These are phyloP conservation scores for Circinella minor DNA, from an alignment of 371 early-diverging fungal species.

Conservation along the genomic window DNA sequence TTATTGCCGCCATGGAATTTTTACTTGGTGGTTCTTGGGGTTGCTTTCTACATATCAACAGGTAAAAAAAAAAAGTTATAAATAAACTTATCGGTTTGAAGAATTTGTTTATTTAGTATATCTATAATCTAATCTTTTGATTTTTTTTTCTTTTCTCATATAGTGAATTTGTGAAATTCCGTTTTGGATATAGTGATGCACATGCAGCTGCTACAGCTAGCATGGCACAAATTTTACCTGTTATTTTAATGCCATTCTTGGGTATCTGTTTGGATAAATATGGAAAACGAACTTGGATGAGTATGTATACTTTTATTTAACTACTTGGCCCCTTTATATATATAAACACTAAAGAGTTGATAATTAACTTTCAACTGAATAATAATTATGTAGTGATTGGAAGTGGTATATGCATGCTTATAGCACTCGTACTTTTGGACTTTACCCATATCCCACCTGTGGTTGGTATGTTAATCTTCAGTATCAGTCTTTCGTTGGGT, in stretches of 20 bases:
- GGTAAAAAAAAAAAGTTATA: constrained; percentile 26
- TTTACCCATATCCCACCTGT: constrained; percentile 57
- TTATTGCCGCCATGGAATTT: constrained; percentile 65
- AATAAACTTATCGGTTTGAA: too few species aligned
- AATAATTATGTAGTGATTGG: constrained; percentile 43
- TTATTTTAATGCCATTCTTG: constrained; percentile 69
- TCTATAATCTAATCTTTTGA: neutral
- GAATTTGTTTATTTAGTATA: neutral
- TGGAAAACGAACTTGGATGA: constrained; percentile 65
- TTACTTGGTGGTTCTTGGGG: constrained; percentile 76
- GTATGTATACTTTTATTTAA: constrained; percentile 32
- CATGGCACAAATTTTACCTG: constrained; percentile 69
- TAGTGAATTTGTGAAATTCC: constrained; percentile 67
- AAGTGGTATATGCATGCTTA: constrained; percentile 48
- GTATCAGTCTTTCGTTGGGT: constrained; percentile 68
- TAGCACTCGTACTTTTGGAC: constrained; percentile 58
- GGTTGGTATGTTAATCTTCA: constrained; percentile 67
- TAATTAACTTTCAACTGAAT: too few species aligned
- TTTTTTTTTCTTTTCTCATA: neutral
- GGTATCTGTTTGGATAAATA: constrained; percentile 65
- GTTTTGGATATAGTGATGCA: constrained; percentile 56
- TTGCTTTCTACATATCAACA: constrained; percentile 74
- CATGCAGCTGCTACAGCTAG: constrained; percentile 72
- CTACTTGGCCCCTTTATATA: neutral
- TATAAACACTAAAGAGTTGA: neutral